phyloP scores from a whole-genome alignment of 306 rosid genomes.

The Trifolium subterraneum region DNA sequence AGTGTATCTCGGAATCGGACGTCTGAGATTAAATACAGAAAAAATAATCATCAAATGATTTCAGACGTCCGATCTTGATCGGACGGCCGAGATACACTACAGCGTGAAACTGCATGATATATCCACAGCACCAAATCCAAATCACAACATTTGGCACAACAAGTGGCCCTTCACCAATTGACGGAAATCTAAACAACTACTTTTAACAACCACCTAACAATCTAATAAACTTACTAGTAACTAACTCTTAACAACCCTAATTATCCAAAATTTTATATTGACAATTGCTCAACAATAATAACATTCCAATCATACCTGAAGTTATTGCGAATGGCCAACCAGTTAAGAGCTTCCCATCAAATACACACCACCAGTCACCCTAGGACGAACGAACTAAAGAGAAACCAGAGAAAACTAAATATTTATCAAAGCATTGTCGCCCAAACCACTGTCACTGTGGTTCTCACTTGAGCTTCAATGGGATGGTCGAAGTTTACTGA shows the following conservation, averaged over 20 bases:
- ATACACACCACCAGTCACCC: neutral
- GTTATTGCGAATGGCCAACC: neutral
- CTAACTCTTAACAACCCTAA: neutral
- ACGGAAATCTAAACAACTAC: too few relatives aligned
- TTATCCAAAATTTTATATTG: neutral
- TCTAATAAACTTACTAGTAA: neutral
- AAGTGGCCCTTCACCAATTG: neutral
- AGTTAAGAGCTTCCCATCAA: neutral
- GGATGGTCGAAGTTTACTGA: neutral
- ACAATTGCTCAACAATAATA: neutral
- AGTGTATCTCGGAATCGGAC: too few relatives aligned
- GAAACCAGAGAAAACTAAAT: neutral
- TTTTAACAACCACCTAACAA: neutral
- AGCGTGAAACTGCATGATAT: too few relatives aligned
- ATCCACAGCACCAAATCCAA: too few relatives aligned
- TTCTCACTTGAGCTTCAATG: neutral
- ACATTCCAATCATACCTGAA: conserved; percentile 1
- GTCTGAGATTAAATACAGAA: too few relatives aligned
- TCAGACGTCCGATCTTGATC: too few relatives aligned
- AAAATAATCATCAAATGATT: too few relatives aligned
- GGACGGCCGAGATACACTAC: too few relatives aligned
- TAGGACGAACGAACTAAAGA: neutral
- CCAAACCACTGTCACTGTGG: neutral
- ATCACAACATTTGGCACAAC: neutral
- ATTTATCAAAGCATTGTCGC: neutral